Base-by-base conservation (phyloP, 208 protist species). In the Wallacemonas rigidus region DNA sequence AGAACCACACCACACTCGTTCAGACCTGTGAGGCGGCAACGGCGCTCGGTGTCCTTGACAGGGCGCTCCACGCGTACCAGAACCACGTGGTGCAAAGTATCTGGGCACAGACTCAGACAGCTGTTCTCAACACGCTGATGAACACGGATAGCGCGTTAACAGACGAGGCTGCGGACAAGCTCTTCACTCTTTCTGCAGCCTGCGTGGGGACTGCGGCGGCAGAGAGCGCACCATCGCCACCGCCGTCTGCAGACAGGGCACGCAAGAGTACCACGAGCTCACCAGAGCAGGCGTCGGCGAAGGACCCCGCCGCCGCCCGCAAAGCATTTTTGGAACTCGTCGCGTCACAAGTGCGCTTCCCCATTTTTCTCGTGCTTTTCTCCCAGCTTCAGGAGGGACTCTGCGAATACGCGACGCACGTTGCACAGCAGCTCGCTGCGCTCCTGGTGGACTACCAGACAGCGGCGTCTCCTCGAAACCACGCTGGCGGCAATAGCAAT, bases 311-410 rank as follows among this genome's bases (percentile, higher is more conserved):
- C 7, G 50, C 9, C 7, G 41, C 6, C 3, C 60, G 60, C 41
- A 65, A 65, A 17, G 60, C 60, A 8, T 65, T 65, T 38, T n/a
- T 48, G 3, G 60, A 51, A 4, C 40, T 51, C n/a, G 17, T 65
- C 60, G 15, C 43, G 7, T 26, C 60, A 3, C 38, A 65, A n/a
- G 60, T 65, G 40, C 60, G 60, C 60, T 65, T 65, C 26, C 60
- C 60, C 15, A 41, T 65, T 6, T n/a, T 65, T 14, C 38, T 65
- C 41, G 39, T 51, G 60, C n/a, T 65, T 0, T 3, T 65, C 9
- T 65, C 60, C 12, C 60, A 65, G n/a, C 38, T 65, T 8, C 60
- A 65, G 40, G 60, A 65, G 43, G 60, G 41, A 17, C 36, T 65
- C n/a, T 50, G 60, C 60, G 40, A 8, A 9, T 65, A 65, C 60